These are phyloP conservation scores for Solanum gracilifrons DNA, from an alignment of 257 asterid genomes.

Conservation along the genomic window DNA sequence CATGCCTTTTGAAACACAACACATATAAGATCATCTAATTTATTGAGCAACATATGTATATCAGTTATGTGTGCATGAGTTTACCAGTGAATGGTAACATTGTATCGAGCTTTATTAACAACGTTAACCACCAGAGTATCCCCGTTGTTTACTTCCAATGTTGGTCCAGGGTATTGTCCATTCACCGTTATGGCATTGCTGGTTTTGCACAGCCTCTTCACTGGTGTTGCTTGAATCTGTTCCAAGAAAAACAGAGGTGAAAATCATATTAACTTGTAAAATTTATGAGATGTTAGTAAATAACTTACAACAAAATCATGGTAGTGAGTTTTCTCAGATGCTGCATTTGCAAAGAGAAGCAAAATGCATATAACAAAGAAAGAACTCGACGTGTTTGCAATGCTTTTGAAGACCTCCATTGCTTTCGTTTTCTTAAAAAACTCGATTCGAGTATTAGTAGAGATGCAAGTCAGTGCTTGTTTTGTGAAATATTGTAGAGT, in stretches of 20 bases:
- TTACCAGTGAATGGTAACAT: conserved; percentile 82
- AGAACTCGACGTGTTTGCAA: conserved; percentile 1
- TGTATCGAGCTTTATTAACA: conserved; percentile 58
- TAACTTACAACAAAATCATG: conserved; percentile 60
- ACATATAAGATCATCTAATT: too few species aligned
- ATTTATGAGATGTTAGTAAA: not conserved
- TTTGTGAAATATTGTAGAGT: conserved; percentile 18
- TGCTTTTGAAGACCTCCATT: conserved; percentile 14
- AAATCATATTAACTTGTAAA: not conserved
- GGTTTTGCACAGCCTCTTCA: conserved; percentile 89
- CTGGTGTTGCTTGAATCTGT: conserved; percentile 71
- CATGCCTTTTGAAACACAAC: conserved; percentile 43
- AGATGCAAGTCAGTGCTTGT: not conserved
- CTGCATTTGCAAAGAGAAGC: conserved; percentile 24
- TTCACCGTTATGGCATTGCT: conserved; percentile 39
- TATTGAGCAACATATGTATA: too few species aligned
- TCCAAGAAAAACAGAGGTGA: not conserved
- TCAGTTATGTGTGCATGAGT: not conserved
- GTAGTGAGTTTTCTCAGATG: conserved; percentile 39
- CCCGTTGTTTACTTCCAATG: conserved; percentile 64
- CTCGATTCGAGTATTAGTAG: not conserved
- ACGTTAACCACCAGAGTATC: conserved; percentile 72
- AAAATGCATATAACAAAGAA: conserved; percentile 20
- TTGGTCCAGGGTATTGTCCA: conserved; percentile 80
- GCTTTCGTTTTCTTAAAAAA: not conserved